phyloP scores from a whole-genome alignment of 371 early-diverging fungal species.

The Mycotypha africana region DNA sequence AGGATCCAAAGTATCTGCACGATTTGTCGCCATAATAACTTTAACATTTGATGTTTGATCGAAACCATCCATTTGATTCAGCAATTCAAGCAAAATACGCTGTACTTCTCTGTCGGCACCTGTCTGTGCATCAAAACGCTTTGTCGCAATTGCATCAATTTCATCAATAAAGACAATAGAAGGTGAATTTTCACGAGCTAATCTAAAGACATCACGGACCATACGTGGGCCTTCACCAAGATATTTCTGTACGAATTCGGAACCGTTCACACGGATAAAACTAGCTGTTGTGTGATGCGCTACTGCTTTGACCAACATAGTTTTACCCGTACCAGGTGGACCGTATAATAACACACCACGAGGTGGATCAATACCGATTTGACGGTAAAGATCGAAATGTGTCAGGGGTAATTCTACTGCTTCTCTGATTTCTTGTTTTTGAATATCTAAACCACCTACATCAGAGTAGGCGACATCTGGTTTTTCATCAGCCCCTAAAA shows the following conservation, averaged over 20 bases:
- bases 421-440: slow-evolving; percentile 99
- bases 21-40: slow-evolving; percentile 99
- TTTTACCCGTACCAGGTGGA: slow-evolving; percentile 98
- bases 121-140: slow-evolving; percentile 99
- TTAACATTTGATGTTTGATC: slow-evolving; percentile 98
- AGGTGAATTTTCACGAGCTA: slow-evolving; percentile 99
- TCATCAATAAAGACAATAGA: slow-evolving; percentile 99
- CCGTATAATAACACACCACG: slow-evolving; percentile 99
- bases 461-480: slow-evolving; percentile 98
- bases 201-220: slow-evolving; percentile 99
- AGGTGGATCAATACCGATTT: slow-evolving; percentile 99
- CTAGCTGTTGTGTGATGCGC: slow-evolving; percentile 99
- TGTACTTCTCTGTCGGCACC: slow-evolving; percentile 99
- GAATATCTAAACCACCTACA: slow-evolving; percentile 99
- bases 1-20: slow-evolving; percentile 99
- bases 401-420: slow-evolving; percentile 99
- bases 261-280: slow-evolving; percentile 98
- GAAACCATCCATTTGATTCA: slow-evolving; percentile 99
- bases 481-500: slow-evolving; percentile 93
- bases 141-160: slow-evolving; percentile 99
- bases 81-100: slow-evolving; percentile 97
- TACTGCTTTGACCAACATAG: slow-evolving; percentile 99
- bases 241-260: slow-evolving; percentile 99
- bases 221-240: slow-evolving; percentile 99
- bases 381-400: slow-evolving; percentile 98